Evolutionary conservation across 2,329 filamentous ascomycete genomes (phyloP).

Genomic region (Calycina marina): DNA sequence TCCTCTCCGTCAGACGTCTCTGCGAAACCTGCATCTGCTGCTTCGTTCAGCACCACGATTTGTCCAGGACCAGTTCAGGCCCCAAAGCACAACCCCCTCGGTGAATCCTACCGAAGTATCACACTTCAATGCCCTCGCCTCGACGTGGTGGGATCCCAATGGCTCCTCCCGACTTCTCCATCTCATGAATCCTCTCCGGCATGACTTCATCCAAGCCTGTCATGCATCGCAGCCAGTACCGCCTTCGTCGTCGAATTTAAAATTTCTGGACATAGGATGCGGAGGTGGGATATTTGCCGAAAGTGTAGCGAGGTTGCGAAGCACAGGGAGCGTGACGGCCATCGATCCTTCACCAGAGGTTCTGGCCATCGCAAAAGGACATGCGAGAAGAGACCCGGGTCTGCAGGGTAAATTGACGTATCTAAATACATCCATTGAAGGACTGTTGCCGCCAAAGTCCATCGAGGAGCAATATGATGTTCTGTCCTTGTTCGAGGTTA

Average conservation of each 20-base stretch:
- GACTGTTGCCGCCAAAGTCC: slow-evolving; percentile 32
- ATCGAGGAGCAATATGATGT: slow-evolving; percentile 50
- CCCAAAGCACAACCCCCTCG: slow-evolving; percentile 29
- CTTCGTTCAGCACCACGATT: slow-evolving; percentile 19
- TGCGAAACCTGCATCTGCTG: slow-evolving; percentile 20
- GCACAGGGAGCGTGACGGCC: slow-evolving; percentile 51
- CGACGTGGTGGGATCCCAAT: slow-evolving; percentile 93
- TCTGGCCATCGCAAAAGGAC: slow-evolving; percentile 57
- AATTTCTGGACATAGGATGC: slow-evolving; percentile 85
- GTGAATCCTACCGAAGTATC: slow-evolving; percentile 82
- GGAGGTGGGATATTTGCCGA: slow-evolving; percentile 96
- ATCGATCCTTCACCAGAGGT: slow-evolving; percentile 68
- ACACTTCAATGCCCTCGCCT: slow-evolving; percentile 88
- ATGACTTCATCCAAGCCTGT: slow-evolving; percentile 76
- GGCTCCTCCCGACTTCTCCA: slow-evolving; percentile 85
- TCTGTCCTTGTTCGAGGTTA: slow-evolving; percentile 81
- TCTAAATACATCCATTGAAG: slow-evolving; percentile 63
- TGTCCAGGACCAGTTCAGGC: slow-evolving; percentile 17
- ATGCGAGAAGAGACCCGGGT: slow-evolving; percentile 60
- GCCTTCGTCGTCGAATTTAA: slow-evolving; percentile 30
- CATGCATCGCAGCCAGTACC: slow-evolving; percentile 37
- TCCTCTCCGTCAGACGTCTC: slow-evolving; percentile 15
- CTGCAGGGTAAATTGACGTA: slow-evolving; percentile 55
- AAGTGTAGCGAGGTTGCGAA: slow-evolving; percentile 55
- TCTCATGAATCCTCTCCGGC: slow-evolving; percentile 93